These are phyloP conservation scores for Dictyostelium firmibasis DNA, from an alignment of 78 protist species.

Conservation along the genomic window DNA sequence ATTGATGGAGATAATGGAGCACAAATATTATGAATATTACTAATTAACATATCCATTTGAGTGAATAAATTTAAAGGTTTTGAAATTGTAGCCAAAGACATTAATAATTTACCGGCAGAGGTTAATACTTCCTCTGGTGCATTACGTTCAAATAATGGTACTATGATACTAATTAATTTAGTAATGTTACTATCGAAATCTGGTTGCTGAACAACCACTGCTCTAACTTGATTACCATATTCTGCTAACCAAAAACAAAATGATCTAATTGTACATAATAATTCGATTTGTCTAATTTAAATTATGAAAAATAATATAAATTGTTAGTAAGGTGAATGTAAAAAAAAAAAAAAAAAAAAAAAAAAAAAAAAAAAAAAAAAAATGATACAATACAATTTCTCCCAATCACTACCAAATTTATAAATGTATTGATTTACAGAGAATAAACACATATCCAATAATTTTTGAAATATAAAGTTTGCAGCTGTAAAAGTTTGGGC, in stretches of 20 bases:
- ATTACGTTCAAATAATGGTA: constrained; percentile 29
- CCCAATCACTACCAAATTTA: constrained; percentile 39
- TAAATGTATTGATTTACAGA: not conserved
- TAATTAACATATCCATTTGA: constrained; percentile 5
- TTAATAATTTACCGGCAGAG: constrained; percentile 30
- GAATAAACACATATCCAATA: constrained; percentile 53
- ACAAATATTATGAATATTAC: constrained; percentile 33
- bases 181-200: constrained; percentile 28
- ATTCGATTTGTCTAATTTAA: constrained; percentile 2
- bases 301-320: too few relatives aligned
- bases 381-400: constrained; percentile 9
- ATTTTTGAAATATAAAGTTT: constrained; percentile 30
- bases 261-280: constrained; percentile 42
- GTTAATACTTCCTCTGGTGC: constrained; percentile 19
- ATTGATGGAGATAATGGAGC: constrained; percentile 11
- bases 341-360: not conserved
- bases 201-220: constrained; percentile 18
- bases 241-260: constrained; percentile 50
- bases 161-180: constrained; percentile 18
- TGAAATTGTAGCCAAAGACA: constrained; percentile 6
- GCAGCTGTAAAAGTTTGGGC: constrained; percentile 38
- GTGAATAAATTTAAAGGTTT: constrained; percentile 42
- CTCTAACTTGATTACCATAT: constrained; percentile 47
- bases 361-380: not conserved
- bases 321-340: too few relatives aligned